These are phyloP conservation scores for Salisapilia sapeloensis DNA, from an alignment of 352 stramenopile species.

Conservation along the genomic window DNA sequence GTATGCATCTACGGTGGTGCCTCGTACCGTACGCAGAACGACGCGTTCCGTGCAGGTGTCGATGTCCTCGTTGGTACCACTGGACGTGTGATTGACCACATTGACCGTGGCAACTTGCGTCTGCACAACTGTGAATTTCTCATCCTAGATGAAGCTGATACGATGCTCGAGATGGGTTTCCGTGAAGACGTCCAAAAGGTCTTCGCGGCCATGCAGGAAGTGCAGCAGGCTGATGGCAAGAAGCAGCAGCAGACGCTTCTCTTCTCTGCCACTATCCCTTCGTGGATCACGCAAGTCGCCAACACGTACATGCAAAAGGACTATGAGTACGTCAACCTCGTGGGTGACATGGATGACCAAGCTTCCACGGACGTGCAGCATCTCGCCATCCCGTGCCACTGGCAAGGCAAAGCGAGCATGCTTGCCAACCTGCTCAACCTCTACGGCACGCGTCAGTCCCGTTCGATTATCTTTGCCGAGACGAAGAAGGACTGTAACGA, in stretches of 20 bases:
- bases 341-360: slow-evolving; percentile 80
- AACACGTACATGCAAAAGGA: slow-evolving; percentile 84
- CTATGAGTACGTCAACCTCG: slow-evolving; percentile 82
- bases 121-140: slow-evolving; percentile 83
- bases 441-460: slow-evolving; percentile 76
- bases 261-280: slow-evolving; percentile 89
- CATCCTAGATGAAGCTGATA: slow-evolving; percentile 90
- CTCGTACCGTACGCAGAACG: slow-evolving; percentile 81
- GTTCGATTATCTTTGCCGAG: slow-evolving; percentile 89
- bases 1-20: slow-evolving; percentile 87
- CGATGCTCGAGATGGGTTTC: slow-evolving; percentile 95
- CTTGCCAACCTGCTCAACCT: slow-evolving; percentile 62
- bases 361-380: slow-evolving; percentile 86
- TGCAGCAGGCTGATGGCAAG: slow-evolving; percentile 26
- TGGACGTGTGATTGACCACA: slow-evolving; percentile 86
- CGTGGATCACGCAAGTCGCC: slow-evolving; percentile 84
- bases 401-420: slow-evolving; percentile 65
- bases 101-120: slow-evolving; percentile 80
- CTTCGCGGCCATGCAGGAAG: slow-evolving; percentile 62
- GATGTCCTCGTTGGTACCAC: slow-evolving; percentile 90
- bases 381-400: slow-evolving; percentile 87
- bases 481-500: slow-evolving; percentile 93
- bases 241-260: slow-evolving; percentile 74
- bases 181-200: slow-evolving; percentile 91
- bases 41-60: slow-evolving; percentile 73